A percentile compares a stretch with the other conserved stretches of the same genome.
Conservation (phyloP, 2,329 filamentous ascomycete genomes). For the Aspergillus latus region DNA sequence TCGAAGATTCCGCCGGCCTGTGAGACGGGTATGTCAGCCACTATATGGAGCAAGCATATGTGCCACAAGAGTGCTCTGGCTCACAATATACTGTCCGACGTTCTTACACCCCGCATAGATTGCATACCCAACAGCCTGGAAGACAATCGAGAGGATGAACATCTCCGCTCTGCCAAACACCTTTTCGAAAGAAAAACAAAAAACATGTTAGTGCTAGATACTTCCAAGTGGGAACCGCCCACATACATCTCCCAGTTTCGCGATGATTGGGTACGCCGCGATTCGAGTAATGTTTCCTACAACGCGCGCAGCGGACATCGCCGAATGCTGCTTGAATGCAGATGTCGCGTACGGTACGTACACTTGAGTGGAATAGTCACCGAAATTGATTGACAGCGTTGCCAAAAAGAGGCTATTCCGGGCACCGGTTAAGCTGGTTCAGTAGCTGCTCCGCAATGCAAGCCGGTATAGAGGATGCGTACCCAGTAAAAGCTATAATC, state of each 20-base stretch:
- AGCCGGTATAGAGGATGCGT: neutral
- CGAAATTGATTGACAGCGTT: slow-evolving; percentile 23
- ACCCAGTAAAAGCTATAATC: slow-evolving; percentile 22
- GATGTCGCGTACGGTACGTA: slow-evolving; percentile 26
- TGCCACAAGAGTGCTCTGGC: slow-evolving; percentile 29
- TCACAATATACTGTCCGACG: slow-evolving; percentile 39
- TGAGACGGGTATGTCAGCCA: slow-evolving; percentile 19
- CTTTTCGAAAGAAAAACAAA: slow-evolving; percentile 4
- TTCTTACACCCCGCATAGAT: slow-evolving; percentile 57
- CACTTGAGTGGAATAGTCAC: slow-evolving; percentile 25
- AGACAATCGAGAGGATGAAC: slow-evolving; percentile 54
- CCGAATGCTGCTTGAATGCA: slow-evolving; percentile 26
- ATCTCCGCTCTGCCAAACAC: slow-evolving; percentile 63
- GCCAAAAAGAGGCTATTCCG: slow-evolving; percentile 20
- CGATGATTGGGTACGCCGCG: slow-evolving; percentile 29
- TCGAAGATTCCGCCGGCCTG: slow-evolving; percentile 56
- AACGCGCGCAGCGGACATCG: slow-evolving; percentile 25
- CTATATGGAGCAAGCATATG: neutral
- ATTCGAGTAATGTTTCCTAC: slow-evolving; percentile 27
- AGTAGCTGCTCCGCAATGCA: no score
- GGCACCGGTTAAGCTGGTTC: neutral
- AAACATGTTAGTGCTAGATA: neutral
- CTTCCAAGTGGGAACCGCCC: neutral
- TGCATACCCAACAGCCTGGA: slow-evolving; percentile 59
- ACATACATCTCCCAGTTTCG: slow-evolving; percentile 26